Percentiles rank a stretch among this genome's conserved stretches.
Conservation (phyloP, 495 filamentous ascomycete genomes). For the Penicillium herquei region DNA sequence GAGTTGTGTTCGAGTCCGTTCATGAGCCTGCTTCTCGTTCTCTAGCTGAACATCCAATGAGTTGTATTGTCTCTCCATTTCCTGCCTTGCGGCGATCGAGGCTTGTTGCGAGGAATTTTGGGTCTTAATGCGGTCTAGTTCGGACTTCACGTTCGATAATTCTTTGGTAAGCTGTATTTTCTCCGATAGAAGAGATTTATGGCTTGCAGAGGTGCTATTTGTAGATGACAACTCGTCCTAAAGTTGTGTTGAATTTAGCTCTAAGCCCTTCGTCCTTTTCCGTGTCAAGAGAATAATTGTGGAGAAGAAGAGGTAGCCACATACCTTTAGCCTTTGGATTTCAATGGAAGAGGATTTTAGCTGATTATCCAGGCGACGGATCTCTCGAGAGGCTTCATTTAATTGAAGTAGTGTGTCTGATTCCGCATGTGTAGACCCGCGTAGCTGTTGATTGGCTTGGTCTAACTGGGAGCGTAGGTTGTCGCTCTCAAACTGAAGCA, state of each 20-base stretch:
- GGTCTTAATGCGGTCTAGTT: slow-evolving; percentile 72
- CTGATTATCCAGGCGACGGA: slow-evolving; percentile 54
- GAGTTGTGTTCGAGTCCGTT: slow-evolving; percentile 56
- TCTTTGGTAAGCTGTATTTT: slow-evolving; percentile 74
- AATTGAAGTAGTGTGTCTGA: slow-evolving; percentile 59
- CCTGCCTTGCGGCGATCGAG: slow-evolving; percentile 69
- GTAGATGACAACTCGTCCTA: slow-evolving; percentile 68
- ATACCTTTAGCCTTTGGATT: slow-evolving; percentile 66
- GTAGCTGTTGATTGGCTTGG: slow-evolving; percentile 51
- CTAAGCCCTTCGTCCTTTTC: background rate
- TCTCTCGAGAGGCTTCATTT: slow-evolving; percentile 52
- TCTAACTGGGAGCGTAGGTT: slow-evolving; percentile 58
- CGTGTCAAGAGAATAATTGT: background rate
- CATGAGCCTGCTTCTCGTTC: slow-evolving; percentile 67
- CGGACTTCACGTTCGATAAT: slow-evolving; percentile 65
- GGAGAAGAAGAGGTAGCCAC: background rate
- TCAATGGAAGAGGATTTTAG: slow-evolving; percentile 60
- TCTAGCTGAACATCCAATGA: slow-evolving; percentile 77
- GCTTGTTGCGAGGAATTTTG: slow-evolving; percentile 66
- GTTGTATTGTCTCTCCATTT: slow-evolving; percentile 70
- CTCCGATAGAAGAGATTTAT: slow-evolving; percentile 68
- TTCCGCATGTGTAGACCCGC: slow-evolving; percentile 45
- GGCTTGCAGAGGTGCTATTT: slow-evolving; percentile 60
- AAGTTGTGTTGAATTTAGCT: slow-evolving; percentile 2
- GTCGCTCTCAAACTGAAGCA: slow-evolving; percentile 72